phyloP scores from a whole-genome alignment of 306 rosid species.

The Bauhinia variegata region DNA sequence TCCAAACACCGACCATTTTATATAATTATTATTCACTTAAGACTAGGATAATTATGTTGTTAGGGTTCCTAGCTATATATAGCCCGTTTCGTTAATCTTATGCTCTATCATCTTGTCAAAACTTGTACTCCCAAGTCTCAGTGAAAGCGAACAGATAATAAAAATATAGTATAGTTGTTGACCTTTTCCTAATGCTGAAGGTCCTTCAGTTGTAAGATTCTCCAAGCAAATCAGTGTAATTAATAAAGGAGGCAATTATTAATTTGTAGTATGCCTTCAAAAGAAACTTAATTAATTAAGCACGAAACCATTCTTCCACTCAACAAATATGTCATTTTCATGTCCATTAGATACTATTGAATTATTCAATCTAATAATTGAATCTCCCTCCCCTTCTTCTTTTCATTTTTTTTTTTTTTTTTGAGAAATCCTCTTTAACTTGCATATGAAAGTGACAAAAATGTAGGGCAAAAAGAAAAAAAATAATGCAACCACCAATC shows the following conservation, averaged over 20 bases:
- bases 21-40: slow-evolving; percentile 11
- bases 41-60: not conserved
- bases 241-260: not conserved
- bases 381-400: no score
- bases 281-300: no score
- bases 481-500: no score
- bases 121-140: not conserved
- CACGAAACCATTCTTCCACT: no score
- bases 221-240: not conserved
- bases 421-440: no score
- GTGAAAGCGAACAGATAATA: not conserved
- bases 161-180: not conserved
- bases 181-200: slow-evolving; percentile 10
- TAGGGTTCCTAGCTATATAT: not conserved
- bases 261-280: not conserved
- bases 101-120: slow-evolving; percentile 32
- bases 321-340: no score
- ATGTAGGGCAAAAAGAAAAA: no score
- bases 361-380: no score
- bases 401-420: no score
- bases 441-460: no score
- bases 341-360: no score
- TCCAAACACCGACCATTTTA: slow-evolving; percentile 7
- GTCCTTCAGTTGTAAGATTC: slow-evolving; percentile 5
- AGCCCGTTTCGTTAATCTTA: slow-evolving; percentile 16